phyloP scores from a whole-genome alignment of 345 rosid genomes.

The Camelina laxa region DNA sequence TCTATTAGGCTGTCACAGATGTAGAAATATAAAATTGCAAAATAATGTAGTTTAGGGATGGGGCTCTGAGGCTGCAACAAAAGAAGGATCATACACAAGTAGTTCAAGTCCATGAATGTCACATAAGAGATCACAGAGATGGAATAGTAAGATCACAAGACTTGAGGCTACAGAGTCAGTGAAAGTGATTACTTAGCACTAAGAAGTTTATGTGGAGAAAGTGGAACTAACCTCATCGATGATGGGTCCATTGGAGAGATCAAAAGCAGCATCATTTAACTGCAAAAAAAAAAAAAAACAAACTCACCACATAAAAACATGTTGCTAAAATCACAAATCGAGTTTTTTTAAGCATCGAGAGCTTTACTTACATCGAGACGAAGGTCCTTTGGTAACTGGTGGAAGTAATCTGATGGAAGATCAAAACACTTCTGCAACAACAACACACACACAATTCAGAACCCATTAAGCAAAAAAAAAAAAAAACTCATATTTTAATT shows the following conservation, averaged over 20 bases:
- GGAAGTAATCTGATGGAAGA: constrained; percentile 80
- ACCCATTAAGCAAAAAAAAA: background rate
- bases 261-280: constrained; percentile 97
- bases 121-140: background rate
- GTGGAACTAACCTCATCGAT: constrained; percentile 66
- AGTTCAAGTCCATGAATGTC: background rate
- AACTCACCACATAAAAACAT: background rate
- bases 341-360: background rate
- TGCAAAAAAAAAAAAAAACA: constrained; percentile 38
- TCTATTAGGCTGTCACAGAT: background rate
- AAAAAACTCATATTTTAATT: background rate
- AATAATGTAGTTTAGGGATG: background rate
- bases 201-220: background rate
- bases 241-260: constrained; percentile 87
- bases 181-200: background rate
- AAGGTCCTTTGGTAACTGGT: constrained; percentile 74
- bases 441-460: background rate
- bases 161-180: background rate
- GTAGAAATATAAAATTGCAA: background rate
- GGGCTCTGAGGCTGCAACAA: background rate
- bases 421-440: constrained; percentile 86
- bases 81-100: background rate
- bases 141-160: background rate
- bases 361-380: constrained; percentile 70
- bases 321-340: background rate